Percentiles rank a stretch among this genome's conserved stretches.
Evolutionary conservation across 2,329 filamentous ascomycete genomes (phyloP).

Genomic region (Pseudogymnoascus sp.): DNA sequence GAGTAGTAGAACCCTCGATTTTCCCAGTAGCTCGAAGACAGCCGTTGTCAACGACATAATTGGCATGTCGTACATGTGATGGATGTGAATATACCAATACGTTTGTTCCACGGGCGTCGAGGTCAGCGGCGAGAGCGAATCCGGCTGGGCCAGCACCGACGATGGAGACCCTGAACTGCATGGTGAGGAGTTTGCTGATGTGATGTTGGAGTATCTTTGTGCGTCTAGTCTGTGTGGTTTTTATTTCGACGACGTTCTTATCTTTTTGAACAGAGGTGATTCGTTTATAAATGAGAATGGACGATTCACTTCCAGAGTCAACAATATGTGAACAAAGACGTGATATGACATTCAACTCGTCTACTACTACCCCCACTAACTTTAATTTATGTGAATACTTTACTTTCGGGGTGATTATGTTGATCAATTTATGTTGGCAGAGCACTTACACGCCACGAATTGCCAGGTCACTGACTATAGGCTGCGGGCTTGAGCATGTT

Average conservation of each 20-base stretch:
- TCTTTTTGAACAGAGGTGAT: neutral
- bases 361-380: neutral
- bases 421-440: neutral
- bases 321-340: neutral
- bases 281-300: neutral
- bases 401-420: neutral
- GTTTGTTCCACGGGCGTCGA: conserved; percentile 11
- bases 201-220: neutral
- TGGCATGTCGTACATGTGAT: conserved; percentile 13
- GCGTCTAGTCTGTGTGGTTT: neutral
- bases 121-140: conserved; percentile 8
- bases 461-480: neutral
- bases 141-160: conserved; percentile 14
- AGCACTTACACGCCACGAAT: neutral
- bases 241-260: neutral
- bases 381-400: neutral
- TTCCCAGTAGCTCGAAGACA: conserved; percentile 11
- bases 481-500: neutral
- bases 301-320: neutral
- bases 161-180: conserved; percentile 12
- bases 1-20: conserved; percentile 12
- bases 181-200: neutral
- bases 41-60: conserved; percentile 1
- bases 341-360: neutral
- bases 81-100: conserved; percentile 21